Evolutionary conservation across 2,329 filamentous ascomycete species (phyloP).

Genomic region (Trichoderma citrinoviride): DNA sequence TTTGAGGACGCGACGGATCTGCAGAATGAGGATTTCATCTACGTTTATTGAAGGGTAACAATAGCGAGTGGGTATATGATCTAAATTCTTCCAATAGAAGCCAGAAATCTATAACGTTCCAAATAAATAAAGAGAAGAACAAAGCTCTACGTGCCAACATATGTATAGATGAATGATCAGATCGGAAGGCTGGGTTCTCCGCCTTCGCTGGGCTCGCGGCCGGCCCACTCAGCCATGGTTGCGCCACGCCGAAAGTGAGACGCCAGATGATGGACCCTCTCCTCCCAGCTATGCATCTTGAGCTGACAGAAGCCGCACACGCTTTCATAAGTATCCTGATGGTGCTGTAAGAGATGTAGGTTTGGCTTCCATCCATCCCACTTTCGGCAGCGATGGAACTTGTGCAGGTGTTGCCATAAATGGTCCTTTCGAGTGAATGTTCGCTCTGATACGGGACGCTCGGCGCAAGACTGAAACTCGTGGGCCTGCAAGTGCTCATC

Average conservation of each 20-base stretch:
- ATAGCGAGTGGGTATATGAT: conserved; percentile 9
- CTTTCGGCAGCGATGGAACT: conserved; percentile 45
- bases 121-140: background rate
- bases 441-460: conserved; percentile 44
- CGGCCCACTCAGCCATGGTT: conserved; percentile 44
- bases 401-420: conserved; percentile 42
- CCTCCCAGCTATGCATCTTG: conserved; percentile 38
- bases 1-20: conserved; percentile 53
- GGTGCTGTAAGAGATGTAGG: conserved; percentile 34
- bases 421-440: conserved; percentile 44
- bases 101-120: background rate
- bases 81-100: background rate
- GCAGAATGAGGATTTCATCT: conserved; percentile 61
- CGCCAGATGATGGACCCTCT: conserved; percentile 40
- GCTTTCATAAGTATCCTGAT: conserved; percentile 26
- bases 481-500: conserved; percentile 40
- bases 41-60: conserved; percentile 41
- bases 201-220: conserved; percentile 43
- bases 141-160: background rate
- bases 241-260: conserved; percentile 43
- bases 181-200: background rate
- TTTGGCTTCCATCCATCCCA: conserved; percentile 49
- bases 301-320: conserved; percentile 42
- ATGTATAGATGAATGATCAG: background rate
- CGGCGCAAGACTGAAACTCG: conserved; percentile 49